Evolutionary conservation across 2,329 filamentous ascomycete species (phyloP).

Genomic region (Sphaerulina vaccinii): DNA sequence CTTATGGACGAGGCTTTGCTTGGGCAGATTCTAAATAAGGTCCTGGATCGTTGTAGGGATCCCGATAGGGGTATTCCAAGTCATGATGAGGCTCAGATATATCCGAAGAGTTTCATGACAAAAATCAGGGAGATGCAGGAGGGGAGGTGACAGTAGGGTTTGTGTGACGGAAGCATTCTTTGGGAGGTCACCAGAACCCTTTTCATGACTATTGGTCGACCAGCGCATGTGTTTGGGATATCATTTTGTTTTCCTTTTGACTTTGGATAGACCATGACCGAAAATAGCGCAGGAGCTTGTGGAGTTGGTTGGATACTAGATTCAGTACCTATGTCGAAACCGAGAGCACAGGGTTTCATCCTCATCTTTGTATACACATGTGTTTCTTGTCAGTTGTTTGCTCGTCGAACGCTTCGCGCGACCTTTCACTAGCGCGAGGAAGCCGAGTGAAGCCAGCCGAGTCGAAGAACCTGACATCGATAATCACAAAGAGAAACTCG

Average conservation of each 20-base stretch:
- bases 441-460: too few species aligned
- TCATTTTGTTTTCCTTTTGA: neutral
- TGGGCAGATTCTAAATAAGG: slow-evolving; percentile 58
- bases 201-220: neutral
- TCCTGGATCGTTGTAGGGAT: slow-evolving; percentile 59
- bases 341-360: too few species aligned
- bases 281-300: neutral
- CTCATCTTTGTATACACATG: too few species aligned
- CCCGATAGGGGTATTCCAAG: slow-evolving; percentile 52
- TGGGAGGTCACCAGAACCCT: neutral
- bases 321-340: too few species aligned
- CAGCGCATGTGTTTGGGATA: neutral
- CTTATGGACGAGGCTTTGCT: slow-evolving; percentile 59
- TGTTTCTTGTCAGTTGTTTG: too few species aligned
- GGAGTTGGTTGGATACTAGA: neutral
- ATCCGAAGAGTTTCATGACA: slow-evolving; percentile 49
- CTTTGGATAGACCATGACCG: neutral
- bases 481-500: too few species aligned
- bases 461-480: too few species aligned
- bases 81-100: slow-evolving; percentile 54
- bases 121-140: slow-evolving; percentile 48
- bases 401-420: too few species aligned
- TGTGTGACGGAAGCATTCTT: slow-evolving; percentile 8
- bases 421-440: too few species aligned
- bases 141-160: slow-evolving; percentile 19